These are phyloP conservation scores for Ceratorhiza oryzae-sativae DNA, from an alignment of 1,284 basidiomycete species.

Conservation along the genomic window DNA sequence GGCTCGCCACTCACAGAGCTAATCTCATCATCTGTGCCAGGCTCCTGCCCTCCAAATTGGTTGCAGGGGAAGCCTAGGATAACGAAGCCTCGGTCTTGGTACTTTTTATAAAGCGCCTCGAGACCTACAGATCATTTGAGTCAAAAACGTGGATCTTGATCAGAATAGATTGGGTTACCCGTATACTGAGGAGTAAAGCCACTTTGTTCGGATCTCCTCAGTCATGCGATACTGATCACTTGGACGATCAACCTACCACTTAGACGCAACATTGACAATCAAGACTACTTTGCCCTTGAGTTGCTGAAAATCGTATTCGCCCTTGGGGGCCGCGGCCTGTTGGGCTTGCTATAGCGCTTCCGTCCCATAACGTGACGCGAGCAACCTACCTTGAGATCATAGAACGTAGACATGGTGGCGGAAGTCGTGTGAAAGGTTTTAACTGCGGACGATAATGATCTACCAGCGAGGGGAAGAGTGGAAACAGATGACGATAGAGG, in stretches of 20 bases:
- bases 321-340: slow-evolving; percentile 35
- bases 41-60: slow-evolving; percentile 72
- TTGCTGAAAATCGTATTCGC: slow-evolving; percentile 66
- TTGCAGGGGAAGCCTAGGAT: slow-evolving; percentile 93
- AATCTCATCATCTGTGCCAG: slow-evolving; percentile 72
- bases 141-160: background rate
- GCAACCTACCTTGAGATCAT: slow-evolving; percentile 43
- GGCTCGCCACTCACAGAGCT: slow-evolving; percentile 52
- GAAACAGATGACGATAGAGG: slow-evolving; percentile 1
- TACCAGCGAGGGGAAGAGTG: slow-evolving; percentile 4
- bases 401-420: slow-evolving; percentile 42
- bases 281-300: slow-evolving; percentile 78
- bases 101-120: slow-evolving; percentile 83
- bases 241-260: slow-evolving; percentile 59
- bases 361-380: background rate
- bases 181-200: slow-evolving; percentile 91
- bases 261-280: slow-evolving; percentile 75
- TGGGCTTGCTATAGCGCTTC: background rate
- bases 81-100: slow-evolving; percentile 76
- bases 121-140: slow-evolving; percentile 59
- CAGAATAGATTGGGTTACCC: slow-evolving; percentile 52
- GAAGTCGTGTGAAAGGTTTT: slow-evolving; percentile 21
- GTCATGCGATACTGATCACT: background rate
- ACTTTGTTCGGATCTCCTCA: slow-evolving; percentile 52
- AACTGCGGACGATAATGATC: background rate